A percentile compares a stretch with the other conserved stretches of the same genome.
Evolutionary conservation across 768 basidiomycete species (phyloP).

Genomic region (Mycena albidolilacea): DNA sequence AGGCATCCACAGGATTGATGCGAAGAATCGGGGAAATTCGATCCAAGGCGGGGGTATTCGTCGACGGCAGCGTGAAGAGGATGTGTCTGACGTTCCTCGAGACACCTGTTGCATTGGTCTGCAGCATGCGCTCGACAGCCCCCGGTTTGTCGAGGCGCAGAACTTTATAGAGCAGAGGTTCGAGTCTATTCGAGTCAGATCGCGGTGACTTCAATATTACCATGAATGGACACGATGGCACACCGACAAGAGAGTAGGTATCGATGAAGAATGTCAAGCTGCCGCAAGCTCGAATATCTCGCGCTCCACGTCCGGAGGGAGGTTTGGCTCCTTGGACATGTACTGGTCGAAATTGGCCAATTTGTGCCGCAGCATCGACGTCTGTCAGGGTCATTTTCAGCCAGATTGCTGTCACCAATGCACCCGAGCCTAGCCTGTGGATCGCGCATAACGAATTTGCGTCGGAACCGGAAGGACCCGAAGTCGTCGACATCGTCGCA

Average conservation of each 20-base stretch:
- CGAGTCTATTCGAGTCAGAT: neutral
- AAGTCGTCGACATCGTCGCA: neutral
- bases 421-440: too few species aligned
- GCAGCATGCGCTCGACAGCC: neutral
- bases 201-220: neutral
- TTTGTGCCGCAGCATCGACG: neutral
- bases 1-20: neutral
- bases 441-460: too few species aligned
- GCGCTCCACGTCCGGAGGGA: neutral
- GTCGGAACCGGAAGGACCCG: too few species aligned
- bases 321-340: neutral
- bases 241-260: neutral
- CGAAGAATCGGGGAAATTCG: neutral
- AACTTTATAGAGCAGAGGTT: conserved; percentile 1
- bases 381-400: neutral
- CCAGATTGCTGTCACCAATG: neutral
- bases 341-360: neutral
- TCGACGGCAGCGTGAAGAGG: neutral
- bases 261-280: neutral
- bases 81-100: neutral
- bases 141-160: neutral
- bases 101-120: neutral
- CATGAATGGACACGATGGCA: neutral
- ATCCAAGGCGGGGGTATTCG: neutral
- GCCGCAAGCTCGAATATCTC: neutral